phyloP scores from a whole-genome alignment of 2,329 filamentous ascomycete genomes.

The Sporothrix globosa region DNA sequence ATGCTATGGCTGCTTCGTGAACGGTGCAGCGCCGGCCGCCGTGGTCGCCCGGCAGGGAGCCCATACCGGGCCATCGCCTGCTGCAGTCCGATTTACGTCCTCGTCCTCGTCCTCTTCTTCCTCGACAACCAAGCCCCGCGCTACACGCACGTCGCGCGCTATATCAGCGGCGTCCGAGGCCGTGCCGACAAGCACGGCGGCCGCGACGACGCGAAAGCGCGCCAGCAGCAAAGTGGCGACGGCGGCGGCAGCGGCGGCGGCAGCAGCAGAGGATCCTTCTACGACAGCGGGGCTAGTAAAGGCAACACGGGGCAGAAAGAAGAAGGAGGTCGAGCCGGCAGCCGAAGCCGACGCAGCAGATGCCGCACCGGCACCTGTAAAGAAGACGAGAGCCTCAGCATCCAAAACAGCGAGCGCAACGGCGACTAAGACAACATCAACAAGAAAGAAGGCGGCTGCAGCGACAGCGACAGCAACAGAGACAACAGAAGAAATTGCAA shows the following conservation, averaged over 20 bases:
- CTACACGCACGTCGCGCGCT: constrained; percentile 27
- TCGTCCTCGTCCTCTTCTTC: constrained; percentile 26
- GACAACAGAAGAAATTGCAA: not conserved
- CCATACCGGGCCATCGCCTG: not conserved
- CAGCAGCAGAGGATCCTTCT: not conserved
- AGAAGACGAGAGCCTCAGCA: constrained; percentile 27
- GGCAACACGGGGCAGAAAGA: constrained; percentile 23
- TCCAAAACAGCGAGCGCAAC: constrained; percentile 24
- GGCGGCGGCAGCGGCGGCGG: not conserved
- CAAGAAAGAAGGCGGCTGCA: constrained; percentile 21
- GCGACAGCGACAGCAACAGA: not conserved
- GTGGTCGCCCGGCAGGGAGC: constrained; percentile 24
- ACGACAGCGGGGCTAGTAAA: constrained; percentile 10
- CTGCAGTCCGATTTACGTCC: constrained; percentile 31
- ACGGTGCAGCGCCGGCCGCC: constrained; percentile 28
- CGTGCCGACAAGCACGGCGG: constrained; percentile 22
- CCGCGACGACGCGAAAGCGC: constrained; percentile 33
- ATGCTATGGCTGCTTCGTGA: constrained; percentile 34
- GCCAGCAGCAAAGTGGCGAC: constrained; percentile 35
- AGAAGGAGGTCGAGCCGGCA: constrained; percentile 31
- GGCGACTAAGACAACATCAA: constrained; percentile 24
- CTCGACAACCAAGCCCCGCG: constrained; percentile 30
- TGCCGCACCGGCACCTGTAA: constrained; percentile 12
- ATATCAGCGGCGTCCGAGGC: not conserved
- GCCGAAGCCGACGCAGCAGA: not conserved